Base-by-base conservation (phyloP, 257 asterid species). In the Echites panduratus region DNA sequence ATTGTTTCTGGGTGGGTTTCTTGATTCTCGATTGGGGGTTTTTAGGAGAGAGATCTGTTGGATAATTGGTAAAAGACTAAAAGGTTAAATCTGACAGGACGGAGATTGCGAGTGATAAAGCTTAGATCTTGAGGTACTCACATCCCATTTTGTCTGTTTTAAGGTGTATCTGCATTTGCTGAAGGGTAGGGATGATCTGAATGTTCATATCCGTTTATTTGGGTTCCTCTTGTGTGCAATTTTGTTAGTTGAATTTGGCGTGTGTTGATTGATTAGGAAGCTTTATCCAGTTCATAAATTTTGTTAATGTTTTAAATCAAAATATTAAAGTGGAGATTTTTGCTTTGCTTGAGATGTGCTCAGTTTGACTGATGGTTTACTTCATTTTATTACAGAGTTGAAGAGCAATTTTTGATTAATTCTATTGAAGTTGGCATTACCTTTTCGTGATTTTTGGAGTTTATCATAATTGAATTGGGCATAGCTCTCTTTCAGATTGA, bases 101-200 rank as follows among this genome's bases (percentile, higher is more conserved):
- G 66, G 73, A 52, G 64, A 24, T 68, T 45, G 61, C 35, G 22
- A 65, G 19, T 13, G 24, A 58, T 35, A 52, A 43, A 62, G 69
- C 66, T 29, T 68, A 73, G 86, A 84, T 82, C 79, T 76, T 74
- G 79, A 84, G 88, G 89, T 87, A 76, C 53, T 27, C 4, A 4
- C 11, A 38, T 11, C 38, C 19, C 54, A 45, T 58, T 70, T 53
- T 24, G 47, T 22, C 24, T 29, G 45, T 53, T 57, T 66, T 50
- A 20, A 48, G 16, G 27, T 8, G 50, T 38, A 47, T 11, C 47
- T 73, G 68, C 0, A 58, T 26, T 26, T 62, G 68, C 71, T 57
- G 12, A 32, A 11, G 24, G 52, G 29, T 45, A 59, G 48, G 72
- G 43, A n/a, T 45, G 32, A 41, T 44, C 53, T 57, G 66, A 44